phyloP scores from a whole-genome alignment of 164 flowering plant genomes.

The Paratinospora sagittata region DNA sequence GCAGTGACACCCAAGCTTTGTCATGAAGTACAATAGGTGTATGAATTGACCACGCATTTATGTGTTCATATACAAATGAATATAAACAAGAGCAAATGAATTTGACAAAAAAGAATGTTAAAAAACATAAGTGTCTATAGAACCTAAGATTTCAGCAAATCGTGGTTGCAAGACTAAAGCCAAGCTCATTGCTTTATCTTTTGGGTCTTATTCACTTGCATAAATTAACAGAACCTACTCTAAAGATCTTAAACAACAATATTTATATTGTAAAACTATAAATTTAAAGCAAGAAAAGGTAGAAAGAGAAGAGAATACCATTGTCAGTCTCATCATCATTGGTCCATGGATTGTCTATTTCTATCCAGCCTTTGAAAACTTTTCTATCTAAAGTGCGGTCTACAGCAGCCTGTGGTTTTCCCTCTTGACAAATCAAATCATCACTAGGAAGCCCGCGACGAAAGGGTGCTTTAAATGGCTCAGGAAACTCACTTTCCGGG shows the following conservation, averaged over 20 bases:
- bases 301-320: constrained; percentile 30
- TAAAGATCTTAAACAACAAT: too few species aligned
- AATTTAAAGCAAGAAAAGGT: not conserved
- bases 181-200: not conserved
- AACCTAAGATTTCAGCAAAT: not conserved
- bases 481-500: constrained; percentile 90
- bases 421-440: constrained; percentile 84
- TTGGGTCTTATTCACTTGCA: not conserved
- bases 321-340: constrained; percentile 95
- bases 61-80: not conserved
- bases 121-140: not conserved
- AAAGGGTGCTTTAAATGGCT: constrained; percentile 58
- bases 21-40: not conserved
- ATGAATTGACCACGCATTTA: not conserved
- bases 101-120: not conserved
- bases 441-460: constrained; percentile 44
- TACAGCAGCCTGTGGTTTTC: constrained; percentile 79
- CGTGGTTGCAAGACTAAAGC: not conserved
- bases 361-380: constrained; percentile 87
- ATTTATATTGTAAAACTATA: not conserved
- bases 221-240: not conserved
- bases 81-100: not conserved
- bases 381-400: constrained; percentile 87
- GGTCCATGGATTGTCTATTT: constrained; percentile 95
- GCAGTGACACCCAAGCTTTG: not conserved